Conservation (phyloP, 1,139 yeast species). For the Meyerozyma guilliermondii region DNA sequence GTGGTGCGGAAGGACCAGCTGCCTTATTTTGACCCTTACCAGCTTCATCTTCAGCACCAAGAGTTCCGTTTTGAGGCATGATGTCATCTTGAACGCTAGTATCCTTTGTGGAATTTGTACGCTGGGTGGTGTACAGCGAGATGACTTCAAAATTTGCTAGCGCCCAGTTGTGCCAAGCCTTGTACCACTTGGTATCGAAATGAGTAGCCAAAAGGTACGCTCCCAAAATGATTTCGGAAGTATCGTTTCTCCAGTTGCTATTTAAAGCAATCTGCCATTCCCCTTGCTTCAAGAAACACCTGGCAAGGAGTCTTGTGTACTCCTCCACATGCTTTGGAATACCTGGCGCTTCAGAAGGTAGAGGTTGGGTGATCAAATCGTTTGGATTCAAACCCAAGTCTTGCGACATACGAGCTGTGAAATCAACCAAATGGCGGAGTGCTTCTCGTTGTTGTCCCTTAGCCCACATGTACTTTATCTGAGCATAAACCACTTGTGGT, state of each 20-base stretch:
- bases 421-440: slow-evolving; percentile 75
- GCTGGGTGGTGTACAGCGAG: slow-evolving; percentile 51
- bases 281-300: slow-evolving; percentile 96
- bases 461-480: slow-evolving; percentile 95
- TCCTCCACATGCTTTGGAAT: slow-evolving; percentile 74
- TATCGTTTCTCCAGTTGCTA: slow-evolving; percentile 75
- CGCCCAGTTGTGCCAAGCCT: slow-evolving; percentile 99
- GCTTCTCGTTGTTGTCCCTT: slow-evolving; percentile 89
- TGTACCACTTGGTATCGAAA: slow-evolving; percentile 90
- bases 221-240: slow-evolving; percentile 76
- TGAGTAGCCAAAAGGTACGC: slow-evolving; percentile 92
- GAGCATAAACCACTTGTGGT: slow-evolving; percentile 96
- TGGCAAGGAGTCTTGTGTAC: slow-evolving; percentile 81
- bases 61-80: slow-evolving; percentile 20
- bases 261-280: slow-evolving; percentile 92
- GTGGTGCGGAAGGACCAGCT: slow-evolving; percentile 12
- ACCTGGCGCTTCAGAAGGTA: slow-evolving; percentile 72
- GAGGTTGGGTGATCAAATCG: slow-evolving; percentile 82
- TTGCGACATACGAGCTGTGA: slow-evolving; percentile 85
- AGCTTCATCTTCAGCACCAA: slow-evolving; percentile 13
- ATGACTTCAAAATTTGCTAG: slow-evolving; percentile 94
- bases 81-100: slow-evolving; percentile 18
- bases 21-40: slow-evolving; percentile 10
- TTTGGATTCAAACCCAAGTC: slow-evolving; percentile 77
- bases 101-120: slow-evolving; percentile 11